These are phyloP conservation scores for Hordeum pubiflorum DNA, from an alignment of 202 grass and related monocot genomes.

Conservation along the genomic window DNA sequence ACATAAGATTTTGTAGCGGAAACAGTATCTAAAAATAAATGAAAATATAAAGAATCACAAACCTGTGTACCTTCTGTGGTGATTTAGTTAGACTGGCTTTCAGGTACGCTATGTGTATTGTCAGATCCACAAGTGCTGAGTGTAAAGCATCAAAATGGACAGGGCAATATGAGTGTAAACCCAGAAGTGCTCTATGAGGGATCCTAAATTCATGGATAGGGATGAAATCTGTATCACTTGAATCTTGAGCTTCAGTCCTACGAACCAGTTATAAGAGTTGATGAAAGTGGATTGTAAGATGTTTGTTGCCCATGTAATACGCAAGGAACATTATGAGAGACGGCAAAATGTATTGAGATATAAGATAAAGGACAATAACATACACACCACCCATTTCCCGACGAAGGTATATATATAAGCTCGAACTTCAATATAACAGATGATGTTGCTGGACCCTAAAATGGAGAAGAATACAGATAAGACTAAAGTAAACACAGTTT, in stretches of 20 bases:
- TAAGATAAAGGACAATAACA: neutral
- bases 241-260: slow-evolving; percentile 52
- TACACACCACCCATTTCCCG: slow-evolving; percentile 42
- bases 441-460: slow-evolving; percentile 58
- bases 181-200: slow-evolving; percentile 69
- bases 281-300: slow-evolving; percentile 24
- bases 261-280: too few relatives aligned
- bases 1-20: neutral
- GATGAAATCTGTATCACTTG: slow-evolving; percentile 44
- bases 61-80: slow-evolving; percentile 69
- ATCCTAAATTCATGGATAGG: slow-evolving; percentile 87
- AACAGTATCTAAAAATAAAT: slow-evolving; percentile 12
- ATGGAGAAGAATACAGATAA: slow-evolving; percentile 23
- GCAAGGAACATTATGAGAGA: neutral
- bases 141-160: slow-evolving; percentile 89
- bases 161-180: slow-evolving; percentile 81
- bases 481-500: slow-evolving; percentile 38
- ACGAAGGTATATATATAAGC: slow-evolving; percentile 51
- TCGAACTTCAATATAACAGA: slow-evolving; percentile 84
- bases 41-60: slow-evolving; percentile 49
- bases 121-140: slow-evolving; percentile 72
- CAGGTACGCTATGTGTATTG: slow-evolving; percentile 64
- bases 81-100: slow-evolving; percentile 57
- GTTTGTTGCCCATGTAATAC: neutral
- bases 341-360: neutral